Evolutionary conservation across 1,139 yeast genomes (phyloP), one percentile per base, ranked within the genome.

Genomic region (Yamadazyma oceani): DNA sequence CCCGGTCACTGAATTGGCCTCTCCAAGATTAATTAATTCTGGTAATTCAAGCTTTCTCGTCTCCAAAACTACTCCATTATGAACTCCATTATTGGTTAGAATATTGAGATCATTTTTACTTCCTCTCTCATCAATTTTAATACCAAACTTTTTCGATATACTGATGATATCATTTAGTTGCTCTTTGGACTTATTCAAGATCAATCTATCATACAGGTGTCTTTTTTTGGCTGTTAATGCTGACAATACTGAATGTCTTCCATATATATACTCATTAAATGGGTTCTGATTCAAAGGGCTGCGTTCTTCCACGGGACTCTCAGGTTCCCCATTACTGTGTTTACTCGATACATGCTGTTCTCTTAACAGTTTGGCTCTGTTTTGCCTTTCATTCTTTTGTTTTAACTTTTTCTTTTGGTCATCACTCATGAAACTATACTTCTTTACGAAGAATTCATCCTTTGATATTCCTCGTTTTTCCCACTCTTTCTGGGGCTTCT

Each of bases 21-120:
- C 46, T 1, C 45, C 62, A 42, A 79, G 60, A 26, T 53, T 52
- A 13, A 57, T 53, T 8, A 81, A 58, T 19, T 66, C 66, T 3
- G 72, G 66, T 2, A 78, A 58, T 12, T 66, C 65, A 21, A 85
- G 50, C 3, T 85, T 82, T 45, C 77, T 74, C 0, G 90, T 74
- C 51, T 84, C 88, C 35, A 87, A 55, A 0, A 85, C 92, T 21
- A 82, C 72, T 7, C 95, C 94, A 57, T 89, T 89, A 60, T 89
- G 96, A 10, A 86, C 88, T 2, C 82, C 92, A 51, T 81, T 78
- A 28, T 75, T 70, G 22, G 88, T 74, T 47, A 87, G 55, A 7
- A 66, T 57, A 51, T 85, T 83, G 47, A 89, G 60, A 24, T 76
- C 80, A 47, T 75, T 77, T 50, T 78, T 80, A 32, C 73, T 60